Evolutionary conservation across 352 stramenopile species (phyloP).

Genomic region (Pythium apleroticum): DNA sequence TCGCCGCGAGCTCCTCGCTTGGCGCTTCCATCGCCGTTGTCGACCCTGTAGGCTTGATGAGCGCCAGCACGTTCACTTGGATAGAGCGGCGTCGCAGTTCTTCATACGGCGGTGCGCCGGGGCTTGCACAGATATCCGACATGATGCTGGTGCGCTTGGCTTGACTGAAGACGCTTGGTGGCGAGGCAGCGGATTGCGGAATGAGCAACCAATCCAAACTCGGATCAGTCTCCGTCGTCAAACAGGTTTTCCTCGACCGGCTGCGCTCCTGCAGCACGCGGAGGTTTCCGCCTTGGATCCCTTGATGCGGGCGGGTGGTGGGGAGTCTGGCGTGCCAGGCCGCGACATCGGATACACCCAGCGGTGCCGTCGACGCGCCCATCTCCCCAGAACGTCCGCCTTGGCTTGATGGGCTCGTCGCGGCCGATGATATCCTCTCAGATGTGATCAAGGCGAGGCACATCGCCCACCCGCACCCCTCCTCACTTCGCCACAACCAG

Average conservation of each 20-base stretch:
- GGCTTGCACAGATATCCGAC: background rate
- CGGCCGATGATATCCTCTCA: background rate
- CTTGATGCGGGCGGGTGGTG: background rate
- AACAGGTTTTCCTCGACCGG: no score
- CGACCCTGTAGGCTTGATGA: conserved; percentile 9
- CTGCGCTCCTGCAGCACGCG: no score
- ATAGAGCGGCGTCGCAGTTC: conserved; percentile 19
- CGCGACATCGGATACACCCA: background rate
- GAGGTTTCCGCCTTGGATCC: background rate
- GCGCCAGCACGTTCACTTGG: conserved; percentile 20
- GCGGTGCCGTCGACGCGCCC: background rate
- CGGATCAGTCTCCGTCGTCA: no score
- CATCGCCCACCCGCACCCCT: background rate
- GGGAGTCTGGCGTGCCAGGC: background rate
- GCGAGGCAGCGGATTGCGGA: background rate
- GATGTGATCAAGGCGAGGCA: background rate
- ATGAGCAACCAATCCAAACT: background rate
- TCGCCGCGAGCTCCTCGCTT: conserved; percentile 7
- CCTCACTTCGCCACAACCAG: background rate
- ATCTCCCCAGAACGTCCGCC: background rate
- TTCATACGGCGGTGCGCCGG: background rate
- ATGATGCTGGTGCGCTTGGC: background rate
- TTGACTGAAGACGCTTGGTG: background rate
- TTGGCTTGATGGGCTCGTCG: background rate
- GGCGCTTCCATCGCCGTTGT: conserved; percentile 13